Percentiles rank a stretch among this genome's conserved stretches.
phyloP scores from a whole-genome alignment of 1,139 yeast species.

The Kodamaea derodonti region DNA sequence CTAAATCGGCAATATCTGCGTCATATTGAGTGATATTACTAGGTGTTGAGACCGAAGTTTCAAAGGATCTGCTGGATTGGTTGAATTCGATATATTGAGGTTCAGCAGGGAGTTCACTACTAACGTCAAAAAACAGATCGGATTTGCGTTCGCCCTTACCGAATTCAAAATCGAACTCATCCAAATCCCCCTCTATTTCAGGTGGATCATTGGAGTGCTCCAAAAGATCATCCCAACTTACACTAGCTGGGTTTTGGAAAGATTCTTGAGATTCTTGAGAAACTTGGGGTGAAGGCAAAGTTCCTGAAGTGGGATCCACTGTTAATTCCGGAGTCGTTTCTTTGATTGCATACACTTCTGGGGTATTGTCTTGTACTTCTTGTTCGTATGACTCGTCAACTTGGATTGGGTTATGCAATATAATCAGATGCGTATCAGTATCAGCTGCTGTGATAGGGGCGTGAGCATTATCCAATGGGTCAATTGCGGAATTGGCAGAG shows the following conservation, averaged over 20 bases:
- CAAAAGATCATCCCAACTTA: conserved; percentile 40
- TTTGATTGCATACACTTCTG: neutral
- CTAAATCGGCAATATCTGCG: conserved; percentile 44
- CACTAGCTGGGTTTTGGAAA: conserved; percentile 41
- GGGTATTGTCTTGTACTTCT: neutral
- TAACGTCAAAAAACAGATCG: conserved; percentile 18
- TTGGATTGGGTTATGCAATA: no score
- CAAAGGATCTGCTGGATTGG: conserved; percentile 17
- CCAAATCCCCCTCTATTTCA: conserved; percentile 6
- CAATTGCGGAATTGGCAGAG: no score
- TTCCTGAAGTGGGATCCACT: no score
- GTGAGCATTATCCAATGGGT: neutral
- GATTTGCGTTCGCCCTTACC: conserved; percentile 1
- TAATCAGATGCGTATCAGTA: no score
- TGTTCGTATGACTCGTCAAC: neutral
- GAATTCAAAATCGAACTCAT: conserved; percentile 1
- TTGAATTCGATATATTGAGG: conserved; percentile 11
- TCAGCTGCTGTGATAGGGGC: neutral
- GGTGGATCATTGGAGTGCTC: conserved; percentile 19
- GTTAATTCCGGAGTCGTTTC: neutral
- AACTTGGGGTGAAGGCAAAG: conserved; percentile 1
- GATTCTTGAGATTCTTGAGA: conserved; percentile 24
- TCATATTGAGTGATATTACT: conserved; percentile 40
- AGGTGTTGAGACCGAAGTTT: conserved; percentile 36
- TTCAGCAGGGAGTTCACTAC: conserved; percentile 16